Evolutionary conservation across 2,329 filamentous ascomycete genomes (phyloP).

Genomic region (Stachybotrys elegans): DNA sequence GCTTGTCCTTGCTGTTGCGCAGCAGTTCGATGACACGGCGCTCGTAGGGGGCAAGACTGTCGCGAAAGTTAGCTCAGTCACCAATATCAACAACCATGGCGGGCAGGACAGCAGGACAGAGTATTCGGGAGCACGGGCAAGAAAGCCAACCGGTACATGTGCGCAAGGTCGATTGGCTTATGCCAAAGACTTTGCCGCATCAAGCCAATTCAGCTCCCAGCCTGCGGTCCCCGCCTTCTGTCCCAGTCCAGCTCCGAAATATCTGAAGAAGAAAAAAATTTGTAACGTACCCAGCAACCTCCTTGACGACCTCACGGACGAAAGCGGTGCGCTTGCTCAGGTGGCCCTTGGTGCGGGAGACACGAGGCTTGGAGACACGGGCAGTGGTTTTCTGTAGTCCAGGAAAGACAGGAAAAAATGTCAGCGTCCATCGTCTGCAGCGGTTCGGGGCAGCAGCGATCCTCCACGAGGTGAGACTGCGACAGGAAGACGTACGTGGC

Average conservation of each 20-base stretch:
- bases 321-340: conserved; percentile 96
- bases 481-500: conserved; percentile 56
- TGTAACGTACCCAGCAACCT: conserved; percentile 81
- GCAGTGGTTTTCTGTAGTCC: conserved; percentile 78
- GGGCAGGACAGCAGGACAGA: too few relatives aligned
- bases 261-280: conserved; percentile 2
- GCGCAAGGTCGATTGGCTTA: too few relatives aligned
- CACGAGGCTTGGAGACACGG: conserved; percentile 71
- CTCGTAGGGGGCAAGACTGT: conserved; percentile 89
- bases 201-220: neutral
- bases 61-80: too few relatives aligned
- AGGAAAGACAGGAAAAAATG: conserved; percentile 34
- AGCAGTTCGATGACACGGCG: conserved; percentile 98
- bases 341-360: conserved; percentile 88
- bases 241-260: neutral
- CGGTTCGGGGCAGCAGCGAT: conserved; percentile 49
- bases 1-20: conserved; percentile 99
- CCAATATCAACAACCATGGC: too few relatives aligned
- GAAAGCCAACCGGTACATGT: too few relatives aligned
- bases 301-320: conserved; percentile 95
- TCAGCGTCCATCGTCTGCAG: conserved; percentile 61
- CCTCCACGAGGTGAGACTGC: conserved; percentile 70
- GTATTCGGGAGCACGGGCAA: too few relatives aligned
- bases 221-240: neutral
- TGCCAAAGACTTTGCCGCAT: too few relatives aligned